Base-by-base conservation (phyloP, 2,329 filamentous ascomycete genomes). In the Trichophyton simii region DNA sequence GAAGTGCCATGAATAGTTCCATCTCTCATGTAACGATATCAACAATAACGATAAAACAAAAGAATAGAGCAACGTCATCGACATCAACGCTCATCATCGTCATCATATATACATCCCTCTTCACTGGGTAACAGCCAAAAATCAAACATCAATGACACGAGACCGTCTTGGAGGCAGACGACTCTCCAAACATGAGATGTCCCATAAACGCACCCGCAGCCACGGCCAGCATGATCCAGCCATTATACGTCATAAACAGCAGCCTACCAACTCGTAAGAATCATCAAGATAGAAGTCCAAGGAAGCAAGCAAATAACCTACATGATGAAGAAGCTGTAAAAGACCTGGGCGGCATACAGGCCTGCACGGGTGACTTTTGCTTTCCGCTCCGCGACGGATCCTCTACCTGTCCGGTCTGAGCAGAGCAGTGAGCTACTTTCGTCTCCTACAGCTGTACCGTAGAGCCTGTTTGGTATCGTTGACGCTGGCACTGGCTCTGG, bases 241-340 rank as follows among this genome's bases (percentile, higher is more conserved):
- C 94, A 70, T 99, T 99, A 77, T 99, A 99, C n/a, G 94, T 99
- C 94, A 99, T 99, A 76, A 99, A 99, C 22, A 99, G 77, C 64
- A 99, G 80, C 94, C 92, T 97, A 63, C n/a, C 50, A 6, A 38
- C 9, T 3, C 15, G 11, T 36, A 3, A 48, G 22, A 22, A 22
- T 22, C 22, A 22, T 22, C 22, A 22, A 22, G 2, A 22, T 22
- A 2, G 22, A 3, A 22, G 22, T 18, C 18, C 18, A 18, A 22
- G 22, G 22, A 22, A 20, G 28, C 46, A 31, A 61, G 31, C 20
- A 55, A 13, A n/a, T 2, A 1, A 86, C 92, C 85, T 74, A 96
- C 94, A 99, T 99, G 72, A 99, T 91, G 82, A 99, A 97, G 71
- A 99, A 97, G 55, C 91, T 95, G 75, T 99, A 99, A 75, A 97